phyloP scores from a whole-genome alignment of 176 grass and related monocot genomes.

The Zoysia pacifica region DNA sequence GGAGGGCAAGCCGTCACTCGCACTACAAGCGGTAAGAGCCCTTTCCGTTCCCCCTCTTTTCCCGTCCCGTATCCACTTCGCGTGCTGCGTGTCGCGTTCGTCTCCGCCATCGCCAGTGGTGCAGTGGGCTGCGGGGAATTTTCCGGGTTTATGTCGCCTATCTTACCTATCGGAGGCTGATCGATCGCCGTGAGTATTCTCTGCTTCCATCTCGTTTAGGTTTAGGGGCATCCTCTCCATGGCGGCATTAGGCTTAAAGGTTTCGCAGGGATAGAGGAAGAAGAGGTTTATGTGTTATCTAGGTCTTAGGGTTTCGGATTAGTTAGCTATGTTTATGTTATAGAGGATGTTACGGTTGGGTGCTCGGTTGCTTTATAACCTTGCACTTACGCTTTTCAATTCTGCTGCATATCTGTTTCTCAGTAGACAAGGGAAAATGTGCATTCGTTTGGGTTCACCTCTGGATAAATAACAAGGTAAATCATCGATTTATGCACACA shows the following conservation, averaged over 20 bases:
- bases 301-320: slow-evolving; percentile 43
- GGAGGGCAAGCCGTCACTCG: slow-evolving; percentile 74
- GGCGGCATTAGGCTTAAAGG: slow-evolving; percentile 8
- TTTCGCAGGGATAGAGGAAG: background rate
- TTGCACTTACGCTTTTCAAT: slow-evolving; percentile 18
- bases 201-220: slow-evolving; percentile 3
- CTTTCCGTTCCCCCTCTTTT: background rate
- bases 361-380: slow-evolving; percentile 16
- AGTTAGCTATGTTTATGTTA: slow-evolving; percentile 22
- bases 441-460: background rate
- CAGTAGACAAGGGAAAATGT: slow-evolving; percentile 5
- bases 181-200: slow-evolving; percentile 5
- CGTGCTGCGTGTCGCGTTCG: background rate
- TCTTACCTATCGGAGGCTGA: background rate
- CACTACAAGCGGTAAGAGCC: slow-evolving; percentile 77
- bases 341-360: slow-evolving; percentile 15
- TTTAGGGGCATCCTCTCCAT: background rate
- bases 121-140: slow-evolving; percentile 9
- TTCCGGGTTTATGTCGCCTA: background rate
- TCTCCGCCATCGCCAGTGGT: background rate
- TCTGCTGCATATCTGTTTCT: slow-evolving; percentile 13
- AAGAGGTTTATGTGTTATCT: slow-evolving; percentile 30
- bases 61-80: slow-evolving; percentile 29
- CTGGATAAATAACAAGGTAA: background rate
- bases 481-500: slow-evolving; percentile 1